Base-by-base conservation (phyloP, 805 yeast species). In the Zygotorulaspora danielsina region DNA sequence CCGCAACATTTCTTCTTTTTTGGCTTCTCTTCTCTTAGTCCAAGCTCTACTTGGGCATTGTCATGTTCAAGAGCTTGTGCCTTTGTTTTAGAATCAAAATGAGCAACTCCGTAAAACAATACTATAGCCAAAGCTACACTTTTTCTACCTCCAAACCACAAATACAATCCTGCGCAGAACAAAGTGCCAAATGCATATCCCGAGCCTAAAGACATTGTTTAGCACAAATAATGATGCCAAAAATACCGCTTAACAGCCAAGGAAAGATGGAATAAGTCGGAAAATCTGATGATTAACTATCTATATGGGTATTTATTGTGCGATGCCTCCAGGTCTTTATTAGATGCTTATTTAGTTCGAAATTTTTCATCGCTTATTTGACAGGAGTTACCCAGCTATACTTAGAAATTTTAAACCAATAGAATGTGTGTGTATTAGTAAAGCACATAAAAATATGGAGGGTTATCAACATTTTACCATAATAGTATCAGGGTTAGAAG, bases 131-230 rank as follows among this genome's bases (percentile, higher is more conserved):
- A 32, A 1, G 63, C 57, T 8, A 68, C 39, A 12, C 70, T 53
- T 3, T 55, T 10, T 45, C 72, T 58, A 18, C 74, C 74, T 18
- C 69, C 68, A 28, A 58, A 48, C 15, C 53, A 46, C 28, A 50
- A 32, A 39, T 53, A 55, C 6, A 41, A 19, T 8, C 42, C 42
- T 7, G 47, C 32, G 19, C 24, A 34, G n/a, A 27, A 25, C 15
- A 18, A 26, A 26, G 35, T 33, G 12, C n/a, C 32, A 10, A 29
- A 11, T 12, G 40, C 48, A 5, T 32, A 24, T 10, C 17, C 36
- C 22, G 32, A 19, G 22, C 36, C 39, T n/a, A 36, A 34, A 10
- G 22, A 15, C 44, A 43, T 43, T 12, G 5, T 37, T 5, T 3
- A 27, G 8, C 15, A 27, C 4, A 24, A 24, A 24, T 24, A 24